Evolutionary conservation across 2,329 filamentous ascomycete species (phyloP), one percentile per base, ranked within the genome.

Genomic region (Ascosphaera apis): DNA sequence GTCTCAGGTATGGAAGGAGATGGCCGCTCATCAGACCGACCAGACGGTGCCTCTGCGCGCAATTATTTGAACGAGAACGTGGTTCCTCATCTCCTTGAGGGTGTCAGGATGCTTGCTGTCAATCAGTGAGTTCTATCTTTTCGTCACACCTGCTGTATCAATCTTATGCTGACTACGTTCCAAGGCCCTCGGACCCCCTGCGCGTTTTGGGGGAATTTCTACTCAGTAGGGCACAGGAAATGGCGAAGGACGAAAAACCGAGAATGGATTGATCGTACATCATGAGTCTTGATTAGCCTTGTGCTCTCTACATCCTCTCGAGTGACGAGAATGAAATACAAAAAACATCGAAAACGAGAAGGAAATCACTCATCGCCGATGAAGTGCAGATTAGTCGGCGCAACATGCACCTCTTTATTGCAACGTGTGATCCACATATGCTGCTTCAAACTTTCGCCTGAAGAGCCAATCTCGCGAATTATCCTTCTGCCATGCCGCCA

Each of bases 41-140:
- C 65, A 1, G 72, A 80, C 47, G 76, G 76, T 33, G 76, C 76
- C 15, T 70, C 73, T 1, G 70, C 71, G 3, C 66, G 77, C 32
- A 66, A 69, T 46, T 83, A 81, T 50, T 54, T 83, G 44, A 82
- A 82, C 48, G 63, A 65, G 34, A 78, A 72, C 45, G 66, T 83
- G 30, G 77, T 75, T 0, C 68, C 68, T 1, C 65, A 67, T 17
- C 48, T 83, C 39, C 56, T 82, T 28, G 76, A 82, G 46, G 77
- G 76, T 16, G 77, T 83, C 73, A 82, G 81, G 57, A 54, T 65
- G 37, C 51, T 83, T 40, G 74, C 73, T 3, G 72, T 68, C 44
- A 72, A 81, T 31, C 69, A 76, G 76, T 81, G 55, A 48, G 74
- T 65, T 30, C 36, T 25, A 11, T 3, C 7, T 15, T 31, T 30